Evolutionary conservation across 805 yeast genomes (phyloP), one percentile per base, ranked within the genome.

Genomic region (Nakazawaea wyomingensis): DNA sequence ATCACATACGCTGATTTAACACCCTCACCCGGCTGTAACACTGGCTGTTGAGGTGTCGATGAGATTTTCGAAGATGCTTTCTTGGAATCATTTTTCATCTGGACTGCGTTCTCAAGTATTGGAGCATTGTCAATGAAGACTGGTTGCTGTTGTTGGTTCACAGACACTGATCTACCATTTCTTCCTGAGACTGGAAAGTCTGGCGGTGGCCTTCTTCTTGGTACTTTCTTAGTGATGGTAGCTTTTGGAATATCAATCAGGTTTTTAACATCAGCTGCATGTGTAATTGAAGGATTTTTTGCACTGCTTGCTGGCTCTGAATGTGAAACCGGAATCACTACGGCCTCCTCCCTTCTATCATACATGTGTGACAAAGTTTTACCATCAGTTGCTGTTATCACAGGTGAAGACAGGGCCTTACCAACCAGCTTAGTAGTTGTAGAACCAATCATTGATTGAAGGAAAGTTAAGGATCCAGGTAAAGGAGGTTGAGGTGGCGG

Each of bases 1-100:
- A 64, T 61, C 20, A 78, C 77, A 51, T 78, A 78, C n/a, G 56
- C 55, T 1, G 81, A 75, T 35, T 64, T 56, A 39, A 71, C 72
- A 11, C 82, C 82, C 50, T 70, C 74, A 8, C 76, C 74, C 1
- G 43, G 37, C 9, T 39, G 41, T 7, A 38, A 4, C 21, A 29
- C 31, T 34, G 8, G 20, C 20, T 13, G 30, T 20, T 36, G 21
- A 34, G 27, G 26, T 10, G 13, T 5, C 26, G 14, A 41, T 51
- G 28, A 46, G 52, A 33, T 49, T 24, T 18, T 29, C n/a, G 18
- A 17, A 9, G 34, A 30, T 51, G 46, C 11, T 54, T 41, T 30
- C 11, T 11, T 33, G n/a, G 9, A 14, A 10, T 16, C 8, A 20
- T 14, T 14, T 49, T 51, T 28, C 50, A 52, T 13, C 37, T 24